Evolutionary conservation across 129 eudicot species (phyloP).

Genomic region (Glebionis coronaria): DNA sequence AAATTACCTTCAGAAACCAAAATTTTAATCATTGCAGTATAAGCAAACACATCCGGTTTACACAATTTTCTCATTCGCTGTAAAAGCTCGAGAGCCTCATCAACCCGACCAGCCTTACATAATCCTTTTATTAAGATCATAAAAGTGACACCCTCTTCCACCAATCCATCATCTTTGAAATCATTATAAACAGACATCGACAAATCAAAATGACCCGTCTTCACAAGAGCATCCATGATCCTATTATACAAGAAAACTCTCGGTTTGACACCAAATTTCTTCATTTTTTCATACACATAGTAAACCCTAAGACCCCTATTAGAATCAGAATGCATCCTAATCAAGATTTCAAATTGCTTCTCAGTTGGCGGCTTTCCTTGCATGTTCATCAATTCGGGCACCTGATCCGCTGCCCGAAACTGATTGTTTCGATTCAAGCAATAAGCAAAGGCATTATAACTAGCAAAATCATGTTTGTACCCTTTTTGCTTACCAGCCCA

Average conservation of each 20-base stretch:
- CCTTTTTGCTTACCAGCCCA: conserved; percentile 99
- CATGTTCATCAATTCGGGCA: conserved; percentile 91
- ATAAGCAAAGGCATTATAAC: conserved; percentile 87
- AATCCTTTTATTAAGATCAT: conserved; percentile 91
- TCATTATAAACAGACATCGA: conserved; percentile 70
- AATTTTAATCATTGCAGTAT: conserved; percentile 77
- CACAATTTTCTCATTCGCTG: conserved; percentile 61
- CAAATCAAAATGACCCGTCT: conserved; percentile 67
- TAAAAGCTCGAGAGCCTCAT: conserved; percentile 53
- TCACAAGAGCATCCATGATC: conserved; percentile 81
- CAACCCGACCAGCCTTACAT: conserved; percentile 68
- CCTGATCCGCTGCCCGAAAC: conserved; percentile 86
- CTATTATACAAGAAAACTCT: conserved; percentile 76
- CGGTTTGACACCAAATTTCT: conserved; percentile 88
- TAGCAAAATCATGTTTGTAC: conserved; percentile 73
- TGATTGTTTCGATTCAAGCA: conserved; percentile 64
- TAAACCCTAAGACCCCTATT: conserved; percentile 90
- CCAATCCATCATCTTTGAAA: conserved; percentile 61
- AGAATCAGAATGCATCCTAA: conserved; percentile 87
- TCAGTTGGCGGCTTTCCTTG: conserved; percentile 88
- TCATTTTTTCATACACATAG: conserved; percentile 87
- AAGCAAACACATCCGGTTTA: conserved; percentile 93
- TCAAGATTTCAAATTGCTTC: conserved; percentile 87
- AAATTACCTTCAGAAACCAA: conserved; percentile 70
- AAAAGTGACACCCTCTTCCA: conserved; percentile 72